These are phyloP conservation scores for Fusarium graminum DNA, from an alignment of 2,329 filamentous ascomycete genomes.

Conservation along the genomic window DNA sequence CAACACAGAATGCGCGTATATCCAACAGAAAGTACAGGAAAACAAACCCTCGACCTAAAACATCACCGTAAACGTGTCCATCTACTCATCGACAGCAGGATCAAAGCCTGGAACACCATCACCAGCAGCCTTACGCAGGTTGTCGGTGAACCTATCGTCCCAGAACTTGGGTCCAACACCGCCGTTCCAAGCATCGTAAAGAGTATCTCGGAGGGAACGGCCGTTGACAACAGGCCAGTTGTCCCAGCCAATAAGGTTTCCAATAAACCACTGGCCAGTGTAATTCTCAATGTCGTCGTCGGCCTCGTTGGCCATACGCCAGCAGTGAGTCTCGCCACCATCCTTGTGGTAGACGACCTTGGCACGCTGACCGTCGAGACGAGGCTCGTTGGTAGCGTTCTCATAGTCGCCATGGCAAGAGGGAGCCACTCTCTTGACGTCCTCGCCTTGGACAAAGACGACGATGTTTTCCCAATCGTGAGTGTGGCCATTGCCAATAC, in stretches of 20 bases:
- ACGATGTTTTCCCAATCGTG: conserved; percentile 38
- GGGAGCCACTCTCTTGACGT: conserved; percentile 30
- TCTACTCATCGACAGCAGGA: conserved; percentile 17
- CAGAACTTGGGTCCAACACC: conserved; percentile 29
- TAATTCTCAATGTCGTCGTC: conserved; percentile 53
- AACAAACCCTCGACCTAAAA: not conserved
- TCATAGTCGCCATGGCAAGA: conserved; percentile 30
- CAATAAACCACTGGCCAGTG: conserved; percentile 53
- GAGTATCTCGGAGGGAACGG: conserved; percentile 10
- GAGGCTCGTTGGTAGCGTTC: conserved; percentile 10
- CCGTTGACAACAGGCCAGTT: conserved; percentile 44
- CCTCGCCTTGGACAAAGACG: conserved; percentile 29
- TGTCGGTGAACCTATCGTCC: conserved; percentile 22
- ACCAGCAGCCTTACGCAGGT: conserved; percentile 21
- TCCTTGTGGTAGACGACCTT: conserved; percentile 59
- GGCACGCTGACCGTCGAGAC: conserved; percentile 44
- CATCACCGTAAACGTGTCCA: not conserved
- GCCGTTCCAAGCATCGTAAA: conserved; percentile 25
- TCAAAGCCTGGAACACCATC: conserved; percentile 29
- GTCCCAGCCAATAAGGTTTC: conserved; percentile 41
- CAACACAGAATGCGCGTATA: no score
- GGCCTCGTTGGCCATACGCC: conserved; percentile 50
- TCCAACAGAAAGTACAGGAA: not conserved
- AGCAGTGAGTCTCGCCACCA: conserved; percentile 52
- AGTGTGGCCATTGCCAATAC: conserved; percentile 12